These are phyloP conservation scores for Globisporangium paroecandrum DNA, from an alignment of 352 stramenopile species.

Conservation along the genomic window DNA sequence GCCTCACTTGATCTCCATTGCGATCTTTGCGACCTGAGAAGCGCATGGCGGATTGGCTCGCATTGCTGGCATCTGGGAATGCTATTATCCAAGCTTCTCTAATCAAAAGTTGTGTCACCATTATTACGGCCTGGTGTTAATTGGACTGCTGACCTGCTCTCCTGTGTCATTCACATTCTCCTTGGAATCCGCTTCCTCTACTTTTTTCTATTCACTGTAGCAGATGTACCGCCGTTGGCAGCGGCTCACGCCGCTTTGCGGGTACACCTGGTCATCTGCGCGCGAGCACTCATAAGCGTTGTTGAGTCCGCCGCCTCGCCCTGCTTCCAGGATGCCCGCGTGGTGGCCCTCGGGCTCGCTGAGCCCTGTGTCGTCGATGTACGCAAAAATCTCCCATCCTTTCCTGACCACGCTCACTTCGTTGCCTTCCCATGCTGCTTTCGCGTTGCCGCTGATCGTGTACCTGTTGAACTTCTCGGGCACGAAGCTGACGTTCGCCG, in stretches of 20 bases:
- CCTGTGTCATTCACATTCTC: background rate
- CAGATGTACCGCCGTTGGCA: slow-evolving; percentile 17
- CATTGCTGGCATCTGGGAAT: background rate
- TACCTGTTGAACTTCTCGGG: slow-evolving; percentile 1
- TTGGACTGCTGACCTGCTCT: slow-evolving; percentile 11
- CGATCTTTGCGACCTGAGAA: background rate
- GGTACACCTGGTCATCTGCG: slow-evolving; percentile 7
- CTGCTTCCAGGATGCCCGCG: slow-evolving; percentile 12
- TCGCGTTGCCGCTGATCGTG: background rate
- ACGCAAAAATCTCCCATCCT: slow-evolving; percentile 10
- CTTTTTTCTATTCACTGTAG: slow-evolving; percentile 9
- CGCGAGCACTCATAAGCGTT: slow-evolving; percentile 15
- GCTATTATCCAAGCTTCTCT: background rate
- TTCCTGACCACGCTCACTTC: slow-evolving; percentile 9
- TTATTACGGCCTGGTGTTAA: background rate
- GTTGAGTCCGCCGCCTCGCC: background rate
- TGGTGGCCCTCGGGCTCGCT: background rate
- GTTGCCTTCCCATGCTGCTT: slow-evolving; percentile 7
- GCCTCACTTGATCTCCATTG: background rate
- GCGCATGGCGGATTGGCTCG: background rate
- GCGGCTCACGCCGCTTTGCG: background rate
- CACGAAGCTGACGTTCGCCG: background rate
- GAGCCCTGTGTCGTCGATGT: slow-evolving; percentile 13
- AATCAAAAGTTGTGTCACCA: background rate
- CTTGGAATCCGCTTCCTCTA: background rate